phyloP scores from a whole-genome alignment of 495 filamentous ascomycete species.

The Talaromyces thailandensis region DNA sequence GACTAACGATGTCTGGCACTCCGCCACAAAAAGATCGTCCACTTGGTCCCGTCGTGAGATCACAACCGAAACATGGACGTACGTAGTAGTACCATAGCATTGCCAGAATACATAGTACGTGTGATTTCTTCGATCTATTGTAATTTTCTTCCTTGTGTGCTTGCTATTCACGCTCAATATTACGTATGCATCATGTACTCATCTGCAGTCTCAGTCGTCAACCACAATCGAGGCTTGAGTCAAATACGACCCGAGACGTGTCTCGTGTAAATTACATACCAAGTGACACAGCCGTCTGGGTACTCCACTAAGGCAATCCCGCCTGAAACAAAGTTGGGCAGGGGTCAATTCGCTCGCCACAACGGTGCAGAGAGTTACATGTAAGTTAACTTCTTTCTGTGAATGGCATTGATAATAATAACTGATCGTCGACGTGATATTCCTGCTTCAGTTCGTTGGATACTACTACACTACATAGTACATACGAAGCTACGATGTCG shows the following conservation, averaged over 20 bases:
- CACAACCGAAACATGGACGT: background rate
- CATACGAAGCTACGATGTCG: too few relatives aligned
- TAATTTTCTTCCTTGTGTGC: background rate
- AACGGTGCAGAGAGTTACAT: background rate
- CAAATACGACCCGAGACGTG: background rate
- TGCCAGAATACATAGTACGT: background rate
- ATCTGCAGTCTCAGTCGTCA: background rate
- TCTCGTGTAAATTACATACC: background rate
- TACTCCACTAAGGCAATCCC: background rate
- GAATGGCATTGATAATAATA: too few relatives aligned
- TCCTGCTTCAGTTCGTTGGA: background rate
- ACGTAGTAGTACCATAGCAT: too few relatives aligned
- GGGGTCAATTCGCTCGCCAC: background rate
- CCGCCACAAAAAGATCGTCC: background rate
- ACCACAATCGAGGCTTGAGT: background rate
- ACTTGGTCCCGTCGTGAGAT: background rate
- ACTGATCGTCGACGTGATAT: background rate
- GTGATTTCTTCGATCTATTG: background rate
- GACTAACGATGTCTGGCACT: background rate
- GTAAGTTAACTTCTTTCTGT: background rate
- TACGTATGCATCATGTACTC: background rate
- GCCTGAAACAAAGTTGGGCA: background rate
- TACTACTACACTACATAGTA: too few relatives aligned
- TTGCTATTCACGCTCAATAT: background rate
- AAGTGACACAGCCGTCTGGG: background rate